Base-by-base conservation (phyloP, 345 rosid genomes). In the Hibiscus mutabilis region DNA sequence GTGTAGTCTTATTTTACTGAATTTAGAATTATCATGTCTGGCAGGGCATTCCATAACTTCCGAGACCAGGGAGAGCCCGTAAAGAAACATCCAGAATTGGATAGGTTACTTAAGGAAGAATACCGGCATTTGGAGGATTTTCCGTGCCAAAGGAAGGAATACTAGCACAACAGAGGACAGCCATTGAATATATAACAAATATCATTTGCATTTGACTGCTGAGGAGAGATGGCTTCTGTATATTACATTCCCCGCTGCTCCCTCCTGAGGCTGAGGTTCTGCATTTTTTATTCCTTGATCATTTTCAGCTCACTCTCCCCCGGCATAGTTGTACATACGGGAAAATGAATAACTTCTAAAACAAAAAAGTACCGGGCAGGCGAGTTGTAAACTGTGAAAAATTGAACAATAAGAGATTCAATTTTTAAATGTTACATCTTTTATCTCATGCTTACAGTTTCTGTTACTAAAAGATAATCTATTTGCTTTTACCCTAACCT, bases 1-100 rank as follows among this genome's bases (percentile, higher is more conserved):
- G 35, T 31, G 5, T 31, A 31, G 35, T 31, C 0, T 4, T 31
- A 31, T 31, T 31, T 31, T 31, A 4, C 35, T 31, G 35, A 31
- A 31, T 4, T 31, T 31, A 31, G 52, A 51, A 63, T 24, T 4
- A 59, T 31, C 57, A 13, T 44, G 44, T 62, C 25, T 60, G 66
- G 62, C 81, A 95, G 99, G 97, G 99, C 97, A 56, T 92, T 95
- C 78, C 97, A 95, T 87, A 90, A 92, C 82, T 95, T 85, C 40
- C 83, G 96, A 31, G 87, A 74, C 52, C 71, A 82, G 44, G 82
- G 81, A 70, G 88, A 80, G 66, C 86, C 85, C 12, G 47, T 92
- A 35, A 81, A 77, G 83, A 89, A 92, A 79, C 85, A 80, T 67
- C 91, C 89, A 1, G 94, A 95, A 72, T 74, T 92, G 80, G 96